Base-by-base conservation (phyloP, 805 yeast genomes). In the Monosporozyma yasuniensis region DNA sequence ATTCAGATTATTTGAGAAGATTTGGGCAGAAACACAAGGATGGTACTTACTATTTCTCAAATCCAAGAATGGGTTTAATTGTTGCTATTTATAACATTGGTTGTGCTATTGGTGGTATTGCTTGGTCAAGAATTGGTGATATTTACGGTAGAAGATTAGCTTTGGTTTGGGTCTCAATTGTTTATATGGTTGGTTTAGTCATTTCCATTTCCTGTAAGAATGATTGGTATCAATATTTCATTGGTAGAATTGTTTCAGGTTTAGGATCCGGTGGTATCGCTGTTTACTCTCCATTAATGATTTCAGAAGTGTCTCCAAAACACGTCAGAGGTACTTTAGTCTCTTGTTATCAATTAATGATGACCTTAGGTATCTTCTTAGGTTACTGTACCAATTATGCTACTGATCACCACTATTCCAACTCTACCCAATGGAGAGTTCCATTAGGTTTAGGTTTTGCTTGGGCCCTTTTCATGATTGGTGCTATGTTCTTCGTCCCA, bases 401-500 rank as follows among this genome's bases (percentile, higher is more conserved):
- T 67, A 80, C 86, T 52, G 76, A 78, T 54, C 58, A 52, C 28
- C 42, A 41, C 14, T 70, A 68, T 63, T 73, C 77, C 61, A 82
- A 83, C 72, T 83, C 90, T 42, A 87, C 67, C 9, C 84, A 80
- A 70, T 83, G 89, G 88, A 80, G 88, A 77, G 75, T 83, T 56
- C 86, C 84, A 51, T 71, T 83, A 61, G 84, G 83, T 54, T 67
- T 80, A 54, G 72, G 75, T 60, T 76, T 75, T 57, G 27, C 27
- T 8, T 25, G 27, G 27, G 27, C 27, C 8, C 27, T 25, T 25
- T 25, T 25, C 8, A 25, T 69, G 72, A 54, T 69, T 47, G 56
- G 54, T 32, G 72, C 64, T 57, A 66, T 68, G 70, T 55, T 58
- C 3, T 74, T 75, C 58, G 81, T 81, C 76, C 88, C 88, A 46